These are phyloP conservation scores for Cinnamomum micranthum DNA, from an alignment of 164 flowering plant genomes.

Conservation along the genomic window DNA sequence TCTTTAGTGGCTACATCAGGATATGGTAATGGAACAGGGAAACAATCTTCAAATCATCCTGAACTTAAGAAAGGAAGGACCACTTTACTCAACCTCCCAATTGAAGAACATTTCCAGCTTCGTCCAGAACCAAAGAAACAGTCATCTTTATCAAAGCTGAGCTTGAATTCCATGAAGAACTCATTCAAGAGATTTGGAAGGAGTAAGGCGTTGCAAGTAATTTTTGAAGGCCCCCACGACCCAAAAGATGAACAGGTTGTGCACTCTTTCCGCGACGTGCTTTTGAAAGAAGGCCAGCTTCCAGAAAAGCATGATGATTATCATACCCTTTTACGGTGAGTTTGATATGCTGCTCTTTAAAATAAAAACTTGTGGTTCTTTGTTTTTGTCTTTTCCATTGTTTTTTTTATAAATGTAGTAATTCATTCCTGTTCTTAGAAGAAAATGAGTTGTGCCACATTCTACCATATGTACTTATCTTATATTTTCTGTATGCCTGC, in stretches of 20 bases:
- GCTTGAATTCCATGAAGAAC: slow-evolving; percentile 13
- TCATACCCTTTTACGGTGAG: slow-evolving; percentile 64
- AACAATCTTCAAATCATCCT: slow-evolving; percentile 1
- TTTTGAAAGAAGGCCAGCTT: slow-evolving; percentile 35
- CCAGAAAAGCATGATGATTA: slow-evolving; percentile 42
- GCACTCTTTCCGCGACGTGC: slow-evolving; percentile 41
- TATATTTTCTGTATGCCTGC: slow-evolving; percentile 6
- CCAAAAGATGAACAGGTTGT: slow-evolving; percentile 46
- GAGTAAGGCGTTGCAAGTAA: slow-evolving; percentile 26
- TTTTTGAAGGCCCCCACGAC: slow-evolving; percentile 39
- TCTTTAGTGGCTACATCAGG: slow-evolving; percentile 5
- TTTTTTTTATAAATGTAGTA: no score
- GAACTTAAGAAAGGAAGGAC: neutral
- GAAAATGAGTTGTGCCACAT: neutral
- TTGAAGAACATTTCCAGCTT: slow-evolving; percentile 21
- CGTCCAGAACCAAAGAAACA: slow-evolving; percentile 9
- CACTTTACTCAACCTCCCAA: slow-evolving; percentile 5
- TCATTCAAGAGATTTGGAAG: slow-evolving; percentile 27
- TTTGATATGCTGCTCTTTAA: neutral
- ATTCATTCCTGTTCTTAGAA: neutral
- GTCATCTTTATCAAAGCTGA: slow-evolving; percentile 10
- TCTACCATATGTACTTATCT: neutral
- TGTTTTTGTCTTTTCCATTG: neutral
- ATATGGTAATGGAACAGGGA: slow-evolving; percentile 6
- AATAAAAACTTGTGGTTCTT: neutral